phyloP scores from a whole-genome alignment of 768 basidiomycete genomes.

The Termitomyces sp. region DNA sequence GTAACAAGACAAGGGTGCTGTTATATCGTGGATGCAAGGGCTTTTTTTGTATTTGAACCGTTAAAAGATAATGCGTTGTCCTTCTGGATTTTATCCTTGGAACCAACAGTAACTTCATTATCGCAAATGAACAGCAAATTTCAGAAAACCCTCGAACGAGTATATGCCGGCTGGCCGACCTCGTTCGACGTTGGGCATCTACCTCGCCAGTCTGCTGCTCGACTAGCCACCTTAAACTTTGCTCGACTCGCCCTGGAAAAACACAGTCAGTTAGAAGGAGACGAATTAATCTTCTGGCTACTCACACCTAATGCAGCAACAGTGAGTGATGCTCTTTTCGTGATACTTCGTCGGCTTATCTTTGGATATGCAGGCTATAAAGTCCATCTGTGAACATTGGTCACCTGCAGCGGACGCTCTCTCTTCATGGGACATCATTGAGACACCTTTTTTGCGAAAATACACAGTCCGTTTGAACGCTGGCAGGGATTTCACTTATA shows the following conservation, averaged over 20 bases:
- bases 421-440: background rate
- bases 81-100: background rate
- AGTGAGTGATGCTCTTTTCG: background rate
- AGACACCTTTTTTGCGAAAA: background rate
- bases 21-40: background rate
- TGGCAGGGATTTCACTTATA: background rate
- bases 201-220: background rate
- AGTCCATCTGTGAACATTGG: background rate
- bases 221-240: background rate
- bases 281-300: background rate
- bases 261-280: background rate
- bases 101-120: background rate
- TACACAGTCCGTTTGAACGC: background rate
- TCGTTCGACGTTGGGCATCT: background rate
- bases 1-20: background rate
- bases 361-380: background rate
- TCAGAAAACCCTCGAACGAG: background rate
- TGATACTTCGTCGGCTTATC: background rate
- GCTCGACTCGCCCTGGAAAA: background rate
- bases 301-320: background rate
- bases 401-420: background rate
- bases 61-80: background rate
- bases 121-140: background rate
- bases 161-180: background rate
- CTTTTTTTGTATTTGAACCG: background rate